These are phyloP conservation scores for Pleurotus citrinopileatus DNA, from an alignment of 768 basidiomycete species.

Conservation along the genomic window DNA sequence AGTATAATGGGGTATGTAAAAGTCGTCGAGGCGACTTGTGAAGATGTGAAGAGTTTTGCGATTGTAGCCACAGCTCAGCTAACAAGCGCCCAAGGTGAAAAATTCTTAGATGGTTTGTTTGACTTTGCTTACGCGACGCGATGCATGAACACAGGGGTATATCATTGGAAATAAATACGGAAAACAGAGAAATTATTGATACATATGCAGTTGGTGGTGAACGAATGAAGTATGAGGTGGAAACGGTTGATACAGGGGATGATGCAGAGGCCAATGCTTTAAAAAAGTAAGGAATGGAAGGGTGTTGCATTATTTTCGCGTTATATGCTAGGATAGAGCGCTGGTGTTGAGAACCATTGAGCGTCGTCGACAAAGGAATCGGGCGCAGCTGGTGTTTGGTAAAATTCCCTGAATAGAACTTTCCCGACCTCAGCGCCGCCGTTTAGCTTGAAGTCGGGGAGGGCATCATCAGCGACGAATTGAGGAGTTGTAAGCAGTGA, in stretches of 20 bases:
- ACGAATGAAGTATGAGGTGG: background rate
- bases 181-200: background rate
- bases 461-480: slow-evolving; percentile 6
- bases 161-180: background rate
- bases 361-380: background rate
- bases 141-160: too few species aligned
- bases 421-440: background rate
- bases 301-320: background rate
- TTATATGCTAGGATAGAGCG: background rate
- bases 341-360: background rate
- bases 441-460: background rate
- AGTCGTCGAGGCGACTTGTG: background rate
- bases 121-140: too few species aligned
- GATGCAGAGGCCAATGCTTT: background rate
- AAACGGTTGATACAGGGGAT: background rate
- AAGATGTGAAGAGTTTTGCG: background rate
- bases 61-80: background rate
- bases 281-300: background rate
- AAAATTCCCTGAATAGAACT: background rate
- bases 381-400: background rate
- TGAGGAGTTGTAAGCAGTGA: slow-evolving; percentile 7
- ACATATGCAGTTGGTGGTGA: too few species aligned
- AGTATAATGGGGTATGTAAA: background rate
- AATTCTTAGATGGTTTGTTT: too few species aligned
- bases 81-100: background rate